A percentile compares a stretch with the other conserved stretches of the same genome.
Evolutionary conservation across 2,329 filamentous ascomycete species (phyloP).

Genomic region (Westerdykella aurantiaca): DNA sequence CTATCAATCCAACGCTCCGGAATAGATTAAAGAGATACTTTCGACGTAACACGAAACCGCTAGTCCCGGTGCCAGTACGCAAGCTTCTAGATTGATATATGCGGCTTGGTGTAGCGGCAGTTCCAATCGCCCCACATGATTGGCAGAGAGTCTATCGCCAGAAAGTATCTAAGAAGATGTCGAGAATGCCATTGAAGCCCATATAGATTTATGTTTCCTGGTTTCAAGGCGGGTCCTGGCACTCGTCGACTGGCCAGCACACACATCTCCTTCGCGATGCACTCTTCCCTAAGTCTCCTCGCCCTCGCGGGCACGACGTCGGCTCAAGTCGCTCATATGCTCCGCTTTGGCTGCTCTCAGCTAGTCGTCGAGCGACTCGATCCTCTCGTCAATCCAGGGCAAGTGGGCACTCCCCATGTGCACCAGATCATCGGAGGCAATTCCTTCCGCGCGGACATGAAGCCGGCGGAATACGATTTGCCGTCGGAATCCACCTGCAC

Average conservation of each 20-base stretch:
- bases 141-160: too few species aligned
- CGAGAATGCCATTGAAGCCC: too few species aligned
- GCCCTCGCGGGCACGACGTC: conserved; percentile 5
- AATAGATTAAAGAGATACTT: too few species aligned
- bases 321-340: conserved; percentile 13
- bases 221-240: background rate
- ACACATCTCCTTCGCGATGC: conserved; percentile 5
- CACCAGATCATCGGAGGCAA: conserved; percentile 29
- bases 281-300: conserved; percentile 1
- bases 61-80: too few species aligned
- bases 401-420: conserved; percentile 22
- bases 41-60: too few species aligned
- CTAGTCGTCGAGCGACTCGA: conserved; percentile 26
- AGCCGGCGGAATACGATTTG: conserved; percentile 20
- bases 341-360: conserved; percentile 26
- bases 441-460: conserved; percentile 23
- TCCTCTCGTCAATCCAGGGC: conserved; percentile 24
- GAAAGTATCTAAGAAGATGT: too few species aligned
- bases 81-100: too few species aligned
- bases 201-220: too few species aligned
- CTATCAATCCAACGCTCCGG: too few species aligned
- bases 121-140: too few species aligned
- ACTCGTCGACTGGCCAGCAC: background rate
- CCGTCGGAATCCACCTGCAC: conserved; percentile 20
- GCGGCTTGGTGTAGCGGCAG: too few species aligned